A percentile compares a stretch with the other conserved stretches of the same genome.
phyloP scores from a whole-genome alignment of 2,329 filamentous ascomycete genomes.

The Fusarium multiceps region DNA sequence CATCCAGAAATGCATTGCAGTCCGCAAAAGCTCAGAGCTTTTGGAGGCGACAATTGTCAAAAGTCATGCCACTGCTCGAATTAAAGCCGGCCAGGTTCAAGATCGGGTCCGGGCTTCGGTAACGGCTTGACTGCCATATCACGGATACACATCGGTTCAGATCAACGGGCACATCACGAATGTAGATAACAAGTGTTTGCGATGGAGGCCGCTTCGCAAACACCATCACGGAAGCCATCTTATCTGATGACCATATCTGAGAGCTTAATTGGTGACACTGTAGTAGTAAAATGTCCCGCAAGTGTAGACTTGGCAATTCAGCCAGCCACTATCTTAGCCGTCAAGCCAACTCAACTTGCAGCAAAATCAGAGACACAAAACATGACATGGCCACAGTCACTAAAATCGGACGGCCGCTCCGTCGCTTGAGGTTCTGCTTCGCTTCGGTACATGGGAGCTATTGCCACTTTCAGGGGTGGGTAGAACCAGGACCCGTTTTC shows the following conservation, averaged over 20 bases:
- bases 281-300: constrained; percentile 5
- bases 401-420: constrained; percentile 29
- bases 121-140: neutral
- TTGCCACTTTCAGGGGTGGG: constrained; percentile 39
- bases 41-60: constrained; percentile 8
- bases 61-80: constrained; percentile 27
- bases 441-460: constrained; percentile 12
- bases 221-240: constrained; percentile 17
- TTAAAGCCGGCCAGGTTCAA: constrained; percentile 5
- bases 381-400: constrained; percentile 5
- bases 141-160: constrained; percentile 5
- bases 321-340: constrained; percentile 25
- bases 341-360: constrained; percentile 15
- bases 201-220: neutral
- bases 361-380: neutral
- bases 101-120: constrained; percentile 25
- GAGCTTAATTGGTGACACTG: constrained; percentile 8
- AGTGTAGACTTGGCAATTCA: constrained; percentile 22
- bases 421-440: constrained; percentile 12
- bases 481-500: constrained; percentile 37
- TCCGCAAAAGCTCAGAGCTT: constrained; percentile 6
- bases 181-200: neutral
- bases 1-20: neutral
- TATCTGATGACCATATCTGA: constrained; percentile 19
- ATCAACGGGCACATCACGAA: neutral